A percentile compares a stretch with the other conserved stretches of the same genome.
Evolutionary conservation across 2,329 filamentous ascomycete genomes (phyloP).

Genomic region (Aspergillus aculeatus): DNA sequence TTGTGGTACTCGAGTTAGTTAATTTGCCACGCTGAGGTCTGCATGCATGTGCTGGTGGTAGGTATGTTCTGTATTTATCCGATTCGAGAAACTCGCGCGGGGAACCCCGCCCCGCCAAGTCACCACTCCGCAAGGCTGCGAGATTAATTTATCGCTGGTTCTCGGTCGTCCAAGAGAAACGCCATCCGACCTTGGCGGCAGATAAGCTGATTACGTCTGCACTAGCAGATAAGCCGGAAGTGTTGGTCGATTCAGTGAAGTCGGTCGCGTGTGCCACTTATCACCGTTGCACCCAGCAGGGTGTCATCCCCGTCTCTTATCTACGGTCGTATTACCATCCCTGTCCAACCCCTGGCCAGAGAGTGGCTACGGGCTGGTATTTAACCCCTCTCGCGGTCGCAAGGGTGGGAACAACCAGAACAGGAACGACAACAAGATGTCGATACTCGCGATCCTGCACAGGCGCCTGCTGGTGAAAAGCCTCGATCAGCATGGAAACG

Average conservation of each 20-base stretch:
- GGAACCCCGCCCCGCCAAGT: background rate
- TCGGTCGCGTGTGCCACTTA: background rate
- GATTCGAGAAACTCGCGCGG: background rate
- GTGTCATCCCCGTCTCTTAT: background rate
- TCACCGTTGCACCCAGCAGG: background rate
- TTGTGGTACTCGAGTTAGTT: background rate
- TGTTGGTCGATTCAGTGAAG: background rate
- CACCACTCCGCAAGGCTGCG: background rate
- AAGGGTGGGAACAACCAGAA: background rate
- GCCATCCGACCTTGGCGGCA: background rate
- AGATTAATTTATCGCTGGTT: background rate
- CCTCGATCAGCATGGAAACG: conserved; percentile 17
- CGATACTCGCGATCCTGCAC: conserved; percentile 11
- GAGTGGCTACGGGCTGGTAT: background rate
- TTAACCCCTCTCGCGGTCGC: background rate
- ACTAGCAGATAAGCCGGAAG: background rate
- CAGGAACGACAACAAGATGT: background rate
- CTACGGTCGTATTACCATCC: background rate
- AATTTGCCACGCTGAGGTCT: background rate
- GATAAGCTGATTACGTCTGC: background rate
- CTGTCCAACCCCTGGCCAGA: background rate
- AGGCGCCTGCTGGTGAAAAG: conserved; percentile 19
- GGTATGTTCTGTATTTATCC: background rate
- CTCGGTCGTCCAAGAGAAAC: background rate
- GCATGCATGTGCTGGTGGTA: background rate